These are phyloP conservation scores for Gnomoniopsis smithogilvyi DNA, from an alignment of 2,329 filamentous ascomycete species.

Conservation along the genomic window DNA sequence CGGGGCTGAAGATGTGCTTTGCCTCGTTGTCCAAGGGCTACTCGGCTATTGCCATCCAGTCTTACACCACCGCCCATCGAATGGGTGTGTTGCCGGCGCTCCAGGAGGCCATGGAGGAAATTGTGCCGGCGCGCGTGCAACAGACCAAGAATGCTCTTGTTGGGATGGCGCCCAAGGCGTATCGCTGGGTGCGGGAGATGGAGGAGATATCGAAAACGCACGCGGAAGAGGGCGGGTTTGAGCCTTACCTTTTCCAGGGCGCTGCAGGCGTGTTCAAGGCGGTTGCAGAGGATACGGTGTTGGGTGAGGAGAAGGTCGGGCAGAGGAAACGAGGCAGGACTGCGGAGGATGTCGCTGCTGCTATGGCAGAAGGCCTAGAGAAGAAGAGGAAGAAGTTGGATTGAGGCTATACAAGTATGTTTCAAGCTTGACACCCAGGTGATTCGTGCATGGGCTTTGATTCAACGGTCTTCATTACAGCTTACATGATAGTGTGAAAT, in stretches of 20 bases:
- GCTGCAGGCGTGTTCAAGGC: constrained; percentile 59
- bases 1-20: constrained; percentile 65
- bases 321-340: constrained; percentile 17
- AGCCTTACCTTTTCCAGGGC: constrained; percentile 50
- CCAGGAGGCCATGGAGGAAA: constrained; percentile 48
- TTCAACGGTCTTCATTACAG: neutral
- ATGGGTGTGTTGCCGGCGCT: constrained; percentile 62
- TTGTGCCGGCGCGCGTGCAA: constrained; percentile 44
- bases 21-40: constrained; percentile 61
- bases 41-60: constrained; percentile 66
- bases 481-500: no score
- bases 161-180: constrained; percentile 69
- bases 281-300: constrained; percentile 58
- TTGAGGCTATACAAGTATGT: neutral
- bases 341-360: constrained; percentile 51
- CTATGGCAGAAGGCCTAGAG: constrained; percentile 41
- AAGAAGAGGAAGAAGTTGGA: constrained; percentile 23
- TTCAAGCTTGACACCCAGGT: neutral
- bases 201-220: constrained; percentile 69
- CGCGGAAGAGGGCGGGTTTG: constrained; percentile 61
- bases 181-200: constrained; percentile 77
- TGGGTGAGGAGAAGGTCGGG: constrained; percentile 39
- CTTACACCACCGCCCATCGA: constrained; percentile 64
- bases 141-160: constrained; percentile 42
- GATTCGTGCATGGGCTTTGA: neutral